These are phyloP conservation scores for Sporothrix protearum DNA, from an alignment of 2,329 filamentous ascomycete species.

Conservation along the genomic window DNA sequence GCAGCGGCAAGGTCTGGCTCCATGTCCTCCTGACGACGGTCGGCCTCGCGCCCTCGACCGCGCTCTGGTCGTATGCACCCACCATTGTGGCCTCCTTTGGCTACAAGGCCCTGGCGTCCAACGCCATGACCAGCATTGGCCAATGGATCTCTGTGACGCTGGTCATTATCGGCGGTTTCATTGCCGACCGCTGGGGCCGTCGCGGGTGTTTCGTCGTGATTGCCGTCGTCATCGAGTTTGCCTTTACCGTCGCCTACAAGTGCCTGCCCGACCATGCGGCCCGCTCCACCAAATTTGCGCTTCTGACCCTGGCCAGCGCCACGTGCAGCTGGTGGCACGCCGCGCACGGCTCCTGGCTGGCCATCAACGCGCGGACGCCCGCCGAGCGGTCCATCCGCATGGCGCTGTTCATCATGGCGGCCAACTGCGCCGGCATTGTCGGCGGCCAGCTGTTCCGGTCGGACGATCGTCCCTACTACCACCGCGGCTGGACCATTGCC, in stretches of 20 bases:
- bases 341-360: constrained; percentile 29
- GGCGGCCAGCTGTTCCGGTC: constrained; percentile 57
- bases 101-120: constrained; percentile 46
- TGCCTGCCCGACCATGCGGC: constrained; percentile 24
- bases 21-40: constrained; percentile 47
- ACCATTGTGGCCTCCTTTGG: constrained; percentile 53
- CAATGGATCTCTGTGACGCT: constrained; percentile 50
- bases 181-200: constrained; percentile 24
- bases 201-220: constrained; percentile 24
- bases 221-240: constrained; percentile 25
- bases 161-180: constrained; percentile 20
- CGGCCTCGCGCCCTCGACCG: constrained; percentile 44
- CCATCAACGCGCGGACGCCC: constrained; percentile 17
- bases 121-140: constrained; percentile 55
- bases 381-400: constrained; percentile 18
- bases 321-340: constrained; percentile 30
- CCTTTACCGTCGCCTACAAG: constrained; percentile 28
- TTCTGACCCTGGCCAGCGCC: constrained; percentile 26
- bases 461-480: constrained; percentile 51
- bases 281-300: constrained; percentile 23
- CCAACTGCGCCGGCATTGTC: constrained; percentile 59
- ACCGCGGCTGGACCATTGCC: constrained; percentile 40
- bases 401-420: constrained; percentile 55
- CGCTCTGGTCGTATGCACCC: constrained; percentile 41
- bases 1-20: constrained; percentile 40